Conservation (phyloP, 768 basidiomycete genomes). For the Austroboletus eburneus region DNA sequence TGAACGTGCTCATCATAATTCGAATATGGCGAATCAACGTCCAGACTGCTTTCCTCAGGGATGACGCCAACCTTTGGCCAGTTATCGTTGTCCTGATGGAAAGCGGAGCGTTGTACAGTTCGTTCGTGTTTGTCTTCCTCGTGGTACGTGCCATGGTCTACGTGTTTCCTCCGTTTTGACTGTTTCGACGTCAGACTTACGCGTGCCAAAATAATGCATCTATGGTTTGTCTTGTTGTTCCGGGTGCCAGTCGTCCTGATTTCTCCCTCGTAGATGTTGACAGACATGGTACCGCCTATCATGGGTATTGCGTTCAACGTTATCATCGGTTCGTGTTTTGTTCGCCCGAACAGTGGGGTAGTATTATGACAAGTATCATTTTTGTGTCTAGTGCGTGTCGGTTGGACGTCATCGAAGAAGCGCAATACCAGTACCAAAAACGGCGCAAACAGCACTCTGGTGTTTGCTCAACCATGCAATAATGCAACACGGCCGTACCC, state of each 20-base stretch:
- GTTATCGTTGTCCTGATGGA: slow-evolving; percentile 5
- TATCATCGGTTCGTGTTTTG: slow-evolving; percentile 4
- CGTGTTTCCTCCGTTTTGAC: no score
- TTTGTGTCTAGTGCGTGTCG: not conserved
- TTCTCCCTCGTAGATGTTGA: slow-evolving; percentile 2
- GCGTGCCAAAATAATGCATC: slow-evolving; percentile 2
- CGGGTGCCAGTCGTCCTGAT: not conserved
- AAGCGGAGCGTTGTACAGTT: slow-evolving; percentile 10
- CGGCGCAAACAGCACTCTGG: not conserved
- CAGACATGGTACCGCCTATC: slow-evolving; percentile 4
- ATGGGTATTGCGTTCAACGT: slow-evolving; percentile 10
- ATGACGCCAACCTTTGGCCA: not conserved
- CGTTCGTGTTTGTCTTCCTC: slow-evolving; percentile 2
- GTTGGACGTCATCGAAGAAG: not conserved
- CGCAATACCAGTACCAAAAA: not conserved
- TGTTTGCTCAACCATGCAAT: not conserved
- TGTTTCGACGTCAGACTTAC: not conserved
- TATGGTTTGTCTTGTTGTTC: not conserved
- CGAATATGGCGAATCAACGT: slow-evolving; percentile 7
- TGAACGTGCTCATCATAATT: slow-evolving; percentile 3
- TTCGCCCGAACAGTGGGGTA: not conserved
- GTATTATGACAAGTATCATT: no score
- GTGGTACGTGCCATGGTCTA: not conserved
- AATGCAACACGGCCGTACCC: not conserved
- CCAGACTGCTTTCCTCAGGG: not conserved